Base-by-base conservation (phyloP, 371 early-diverging fungal species). In the Dinochytrium kinnereticum region DNA sequence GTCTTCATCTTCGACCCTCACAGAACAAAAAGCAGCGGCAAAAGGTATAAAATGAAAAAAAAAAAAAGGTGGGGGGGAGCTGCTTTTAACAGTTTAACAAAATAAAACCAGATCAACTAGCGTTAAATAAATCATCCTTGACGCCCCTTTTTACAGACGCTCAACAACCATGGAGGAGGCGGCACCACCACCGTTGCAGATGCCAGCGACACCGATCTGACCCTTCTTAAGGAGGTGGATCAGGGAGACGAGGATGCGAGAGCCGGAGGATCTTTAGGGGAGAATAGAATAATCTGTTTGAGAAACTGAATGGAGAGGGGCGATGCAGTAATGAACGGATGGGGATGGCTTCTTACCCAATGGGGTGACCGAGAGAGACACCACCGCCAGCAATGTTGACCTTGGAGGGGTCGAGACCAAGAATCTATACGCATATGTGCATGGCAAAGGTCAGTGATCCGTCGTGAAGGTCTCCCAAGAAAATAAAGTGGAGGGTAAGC, bases 151-250 rank as follows among this genome's bases (percentile, higher is more conserved):
- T 44, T 40, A 66, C 21, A 77, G 70, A 38, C 36, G 51, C 74
- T 97, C 93, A 80, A 98, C 90, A 55, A 97, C 90, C 51, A 96
- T 75, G 34, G 98, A 90, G 15, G 95, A 91, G 13, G 97, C 98
- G 76, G 96, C 97, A 68, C 97, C 97, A 26, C 97, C 97, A 75
- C 98, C 98, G 75, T 97, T 98, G 89, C 98, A 98, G 65, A 98
- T 92, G 71, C 88, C 96, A 51, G 98, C 97, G 64, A 89, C 91
- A 69, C 98, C 98, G 71, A 90, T 86, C 78, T 94, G 91, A 51
- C 91, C 95, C 57, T 86, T 83, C 59, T 90, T 85, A 59, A 98
- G 89, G 28, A 95, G 89, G 36, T 88, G 91, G 64, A 91, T 82
- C 51, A 98, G 82, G 0, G 98, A 94, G 36, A 91, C 91, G 31